A percentile compares a stretch with the other conserved stretches of the same genome.
These are phyloP conservation scores for Rutstroemia sp. DNA, from an alignment of 2,329 filamentous ascomycete species.

Conservation along the genomic window DNA sequence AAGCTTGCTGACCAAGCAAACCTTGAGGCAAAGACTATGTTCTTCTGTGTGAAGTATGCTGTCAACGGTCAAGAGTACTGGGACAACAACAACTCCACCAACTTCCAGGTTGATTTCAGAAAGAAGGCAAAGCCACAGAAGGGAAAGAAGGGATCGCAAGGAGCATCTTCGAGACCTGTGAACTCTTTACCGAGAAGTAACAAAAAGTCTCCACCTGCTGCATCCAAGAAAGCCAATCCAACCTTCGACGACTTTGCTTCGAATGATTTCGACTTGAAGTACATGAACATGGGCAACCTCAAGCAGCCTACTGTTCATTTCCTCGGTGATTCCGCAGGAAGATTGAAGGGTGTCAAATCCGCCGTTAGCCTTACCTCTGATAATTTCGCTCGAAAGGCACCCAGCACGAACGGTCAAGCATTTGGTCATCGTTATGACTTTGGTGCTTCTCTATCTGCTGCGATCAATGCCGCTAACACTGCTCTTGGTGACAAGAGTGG, in stretches of 20 bases:
- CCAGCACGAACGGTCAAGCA: conserved; percentile 53
- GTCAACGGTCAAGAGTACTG: conserved; percentile 82
- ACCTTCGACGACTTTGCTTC: conserved; percentile 61
- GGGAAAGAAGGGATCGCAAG: conserved; percentile 47
- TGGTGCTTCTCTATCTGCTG: conserved; percentile 79
- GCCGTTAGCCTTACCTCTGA: conserved; percentile 44
- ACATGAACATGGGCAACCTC: conserved; percentile 40
- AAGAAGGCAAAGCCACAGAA: conserved; percentile 64
- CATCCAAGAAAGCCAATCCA: conserved; percentile 41
- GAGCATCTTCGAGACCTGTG: conserved; percentile 42
- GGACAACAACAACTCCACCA: conserved; percentile 84
- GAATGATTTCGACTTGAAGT: conserved; percentile 39
- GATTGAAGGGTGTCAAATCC: conserved; percentile 64
- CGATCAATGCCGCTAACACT: conserved; percentile 67
- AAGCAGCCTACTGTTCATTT: conserved; percentile 54
- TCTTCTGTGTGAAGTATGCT: conserved; percentile 83
- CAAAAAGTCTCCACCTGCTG: conserved; percentile 42
- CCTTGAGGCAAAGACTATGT: conserved; percentile 85
- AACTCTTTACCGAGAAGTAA: conserved; percentile 61
- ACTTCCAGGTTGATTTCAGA: conserved; percentile 91
- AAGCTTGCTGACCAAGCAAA: conserved; percentile 87
- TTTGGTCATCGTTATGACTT: conserved; percentile 97
- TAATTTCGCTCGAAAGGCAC: conserved; percentile 32
- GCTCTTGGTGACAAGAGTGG: conserved; percentile 51
- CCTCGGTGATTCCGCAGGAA: conserved; percentile 51